phyloP scores from a whole-genome alignment of 148 eudicot genomes.

The Persicaria maculosa region DNA sequence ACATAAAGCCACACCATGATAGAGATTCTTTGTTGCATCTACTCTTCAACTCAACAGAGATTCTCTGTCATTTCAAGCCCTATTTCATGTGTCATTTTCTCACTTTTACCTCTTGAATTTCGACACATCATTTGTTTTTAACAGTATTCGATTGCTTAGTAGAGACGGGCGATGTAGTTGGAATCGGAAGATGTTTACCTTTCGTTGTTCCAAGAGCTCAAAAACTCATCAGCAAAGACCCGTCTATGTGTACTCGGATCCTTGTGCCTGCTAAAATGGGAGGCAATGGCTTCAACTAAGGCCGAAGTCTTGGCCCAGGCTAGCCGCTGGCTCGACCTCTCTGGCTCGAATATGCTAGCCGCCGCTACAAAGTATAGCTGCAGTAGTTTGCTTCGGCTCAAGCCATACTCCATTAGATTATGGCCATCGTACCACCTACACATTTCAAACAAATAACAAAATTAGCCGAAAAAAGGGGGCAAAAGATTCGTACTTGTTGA shows the following conservation, averaged over 20 bases:
- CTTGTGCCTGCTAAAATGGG: background rate
- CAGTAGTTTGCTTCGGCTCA: background rate
- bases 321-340: background rate
- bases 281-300: slow-evolving; percentile 1
- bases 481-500: background rate
- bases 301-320: slow-evolving; percentile 9
- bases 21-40: too few species aligned
- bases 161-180: too few species aligned
- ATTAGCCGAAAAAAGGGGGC: background rate
- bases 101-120: too few species aligned
- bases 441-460: background rate
- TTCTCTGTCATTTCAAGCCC: too few species aligned
- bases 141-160: too few species aligned
- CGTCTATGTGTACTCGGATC: background rate
- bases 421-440: background rate
- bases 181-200: background rate
- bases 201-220: background rate
- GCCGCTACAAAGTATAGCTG: background rate
- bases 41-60: too few species aligned
- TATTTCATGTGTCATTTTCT: too few species aligned
- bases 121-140: too few species aligned
- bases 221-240: background rate
- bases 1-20: too few species aligned
- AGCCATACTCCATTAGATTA: slow-evolving; percentile 1
- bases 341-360: slow-evolving; percentile 1